Evolutionary conservation across 371 early-diverging fungal species (phyloP).

Genomic region (Mucor circinelloides): DNA sequence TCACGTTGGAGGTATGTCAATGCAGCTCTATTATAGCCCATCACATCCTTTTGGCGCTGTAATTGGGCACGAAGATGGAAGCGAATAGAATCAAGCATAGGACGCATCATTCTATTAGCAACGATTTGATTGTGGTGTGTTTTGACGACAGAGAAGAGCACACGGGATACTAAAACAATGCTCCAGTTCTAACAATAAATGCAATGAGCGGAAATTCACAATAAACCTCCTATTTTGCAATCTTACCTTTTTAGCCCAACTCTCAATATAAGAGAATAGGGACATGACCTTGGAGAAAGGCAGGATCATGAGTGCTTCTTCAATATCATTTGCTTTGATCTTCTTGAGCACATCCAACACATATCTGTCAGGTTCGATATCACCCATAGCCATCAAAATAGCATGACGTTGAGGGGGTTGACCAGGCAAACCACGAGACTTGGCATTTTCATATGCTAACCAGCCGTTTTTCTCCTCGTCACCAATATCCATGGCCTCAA

Average conservation of each 20-base stretch:
- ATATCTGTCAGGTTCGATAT: slow-evolving; percentile 77
- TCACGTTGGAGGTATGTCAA: slow-evolving; percentile 71
- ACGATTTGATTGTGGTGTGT: slow-evolving; percentile 85
- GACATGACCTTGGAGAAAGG: slow-evolving; percentile 79
- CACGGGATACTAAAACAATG: slow-evolving; percentile 74
- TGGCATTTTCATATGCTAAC: slow-evolving; percentile 65
- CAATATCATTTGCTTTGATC: slow-evolving; percentile 83
- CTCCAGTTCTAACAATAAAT: slow-evolving; percentile 65
- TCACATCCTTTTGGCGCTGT: slow-evolving; percentile 69
- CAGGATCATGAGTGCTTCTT: slow-evolving; percentile 86
- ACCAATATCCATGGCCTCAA: slow-evolving; percentile 89
- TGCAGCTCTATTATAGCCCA: slow-evolving; percentile 82
- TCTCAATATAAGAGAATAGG: slow-evolving; percentile 73
- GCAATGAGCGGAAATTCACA: background rate
- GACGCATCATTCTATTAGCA: slow-evolving; percentile 74
- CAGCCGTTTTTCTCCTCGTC: slow-evolving; percentile 78
- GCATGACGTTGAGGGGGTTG: slow-evolving; percentile 69
- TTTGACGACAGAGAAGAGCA: slow-evolving; percentile 79
- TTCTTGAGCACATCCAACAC: slow-evolving; percentile 77
- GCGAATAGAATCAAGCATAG: slow-evolving; percentile 77
- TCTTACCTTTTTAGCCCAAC: slow-evolving; percentile 79
- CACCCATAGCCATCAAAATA: slow-evolving; percentile 72
- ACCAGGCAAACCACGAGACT: slow-evolving; percentile 50
- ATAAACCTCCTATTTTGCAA: background rate
- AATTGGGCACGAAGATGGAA: slow-evolving; percentile 63